Base-by-base conservation (phyloP, 805 yeast species). In the Lachancea dasiensis region DNA sequence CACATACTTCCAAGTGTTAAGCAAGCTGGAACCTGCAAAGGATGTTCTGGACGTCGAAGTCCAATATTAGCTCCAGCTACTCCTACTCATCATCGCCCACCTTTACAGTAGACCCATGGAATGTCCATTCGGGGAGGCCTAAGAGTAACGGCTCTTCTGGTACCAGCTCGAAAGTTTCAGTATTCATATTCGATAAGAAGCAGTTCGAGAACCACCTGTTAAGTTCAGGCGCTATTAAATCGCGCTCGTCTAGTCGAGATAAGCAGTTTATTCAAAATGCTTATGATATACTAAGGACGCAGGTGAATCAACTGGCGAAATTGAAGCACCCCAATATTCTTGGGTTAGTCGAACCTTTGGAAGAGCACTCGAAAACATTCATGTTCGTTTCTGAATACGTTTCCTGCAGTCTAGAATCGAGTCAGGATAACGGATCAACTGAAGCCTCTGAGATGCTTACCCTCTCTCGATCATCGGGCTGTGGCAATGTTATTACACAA, bases 281-380 rank as follows among this genome's bases (percentile, higher is more conserved):
- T 32, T 81, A 77, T 48, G 81, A 76, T 30, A 68, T 81, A 15
- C 64, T 92, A 34, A 72, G 77, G 49, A 63, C 65, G 19, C 92
- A 87, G 50, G 81, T 86, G 2, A 63, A 75, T 16, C 80, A 81
- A 45, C 63, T 89, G 54, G 76, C 94, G 13, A 83, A 81, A 54
- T 66, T 92, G 49, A 82, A 87, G 48, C 99, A 92, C 58, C 98
- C 99, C 0, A 80, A 86, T 46, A 70, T 92, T 19, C 63, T 92
- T 31, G 79, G 87, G 1, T 69, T 92, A 2, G 75, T 85, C 25
- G 98, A 94, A 56, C 95, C 95, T 0, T 61, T 89, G 44, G 97
- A 92, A 59, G 95, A 87, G 48, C 83, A 90, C 25, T 80, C 81
- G 47, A 72, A 75, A 47, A 75, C 85, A 40, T 71, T 89, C 47